phyloP scores from a whole-genome alignment of 2,329 filamentous ascomycete species.

The Teratosphaeria destructans region DNA sequence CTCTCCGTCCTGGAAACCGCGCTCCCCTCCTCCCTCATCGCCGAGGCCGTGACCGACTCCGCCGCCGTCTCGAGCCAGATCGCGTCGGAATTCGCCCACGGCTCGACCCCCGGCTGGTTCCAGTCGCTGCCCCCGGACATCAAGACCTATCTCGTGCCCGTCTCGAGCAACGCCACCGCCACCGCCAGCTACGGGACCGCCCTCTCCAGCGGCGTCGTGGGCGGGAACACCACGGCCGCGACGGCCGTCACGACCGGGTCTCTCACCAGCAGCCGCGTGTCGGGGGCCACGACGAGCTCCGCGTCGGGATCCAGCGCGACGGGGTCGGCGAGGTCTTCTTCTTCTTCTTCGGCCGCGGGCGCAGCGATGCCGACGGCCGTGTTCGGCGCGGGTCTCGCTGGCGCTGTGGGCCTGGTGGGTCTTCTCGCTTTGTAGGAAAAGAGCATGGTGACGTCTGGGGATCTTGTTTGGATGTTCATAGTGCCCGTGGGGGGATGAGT shows the following conservation, averaged over 20 bases:
- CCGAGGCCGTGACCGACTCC: constrained; percentile 32
- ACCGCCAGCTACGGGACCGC: constrained; percentile 4
- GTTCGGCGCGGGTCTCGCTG: constrained; percentile 30
- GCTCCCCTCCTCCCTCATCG: constrained; percentile 31
- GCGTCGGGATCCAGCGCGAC: constrained; percentile 3
- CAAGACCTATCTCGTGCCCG: constrained; percentile 32
- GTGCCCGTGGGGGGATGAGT: too few species aligned
- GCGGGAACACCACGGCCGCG: constrained; percentile 3
- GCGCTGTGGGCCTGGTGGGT: constrained; percentile 32
- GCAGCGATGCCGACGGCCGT: constrained; percentile 29
- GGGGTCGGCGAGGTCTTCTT: constrained; percentile 4
- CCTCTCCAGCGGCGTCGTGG: constrained; percentile 1
- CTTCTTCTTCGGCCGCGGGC: constrained; percentile 6
- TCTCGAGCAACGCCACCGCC: constrained; percentile 8
- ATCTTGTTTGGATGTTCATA: too few species aligned
- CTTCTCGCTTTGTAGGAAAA: constrained; percentile 33
- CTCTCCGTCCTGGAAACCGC: constrained; percentile 35
- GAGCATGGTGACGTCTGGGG: background rate
- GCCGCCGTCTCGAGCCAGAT: constrained; percentile 31
- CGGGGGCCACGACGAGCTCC: constrained; percentile 5
- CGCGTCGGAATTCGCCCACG: constrained; percentile 33
- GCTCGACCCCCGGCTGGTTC: constrained; percentile 37
- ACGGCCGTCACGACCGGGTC: constrained; percentile 3
- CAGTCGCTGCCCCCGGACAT: constrained; percentile 34
- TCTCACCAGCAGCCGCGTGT: constrained; percentile 2